A percentile compares a stretch with the other conserved stretches of the same genome.
phyloP scores from a whole-genome alignment of 352 stramenopile genomes.

The Halophytophthora polymorphica region DNA sequence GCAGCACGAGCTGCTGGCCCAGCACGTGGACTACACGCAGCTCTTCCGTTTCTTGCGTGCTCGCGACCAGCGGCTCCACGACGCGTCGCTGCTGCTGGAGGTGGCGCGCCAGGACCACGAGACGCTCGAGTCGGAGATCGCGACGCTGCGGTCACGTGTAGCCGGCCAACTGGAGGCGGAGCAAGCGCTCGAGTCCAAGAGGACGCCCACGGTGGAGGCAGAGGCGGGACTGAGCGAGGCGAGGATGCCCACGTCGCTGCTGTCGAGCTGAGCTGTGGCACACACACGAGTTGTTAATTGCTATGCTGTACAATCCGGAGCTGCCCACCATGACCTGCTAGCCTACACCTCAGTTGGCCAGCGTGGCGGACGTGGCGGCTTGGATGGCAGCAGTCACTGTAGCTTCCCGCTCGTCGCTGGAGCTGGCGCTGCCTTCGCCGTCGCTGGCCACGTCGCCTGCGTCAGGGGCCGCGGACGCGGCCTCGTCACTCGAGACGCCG shows the following conservation, averaged over 20 bases:
- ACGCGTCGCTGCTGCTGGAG: conserved; percentile 55
- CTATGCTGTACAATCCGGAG: too few species aligned
- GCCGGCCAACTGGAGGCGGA: conserved; percentile 16
- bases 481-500: conserved; percentile 7
- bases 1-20: conserved; percentile 45
- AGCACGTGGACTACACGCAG: conserved; percentile 65
- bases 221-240: too few species aligned
- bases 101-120: conserved; percentile 50
- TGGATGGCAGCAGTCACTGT: conserved; percentile 65
- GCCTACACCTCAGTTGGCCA: neutral
- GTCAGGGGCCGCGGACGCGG: neutral
- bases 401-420: conserved; percentile 38
- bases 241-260: too few species aligned
- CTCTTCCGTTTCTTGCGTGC: conserved; percentile 61
- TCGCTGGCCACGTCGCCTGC: conserved; percentile 19
- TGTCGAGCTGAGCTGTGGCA: too few species aligned
- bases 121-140: conserved; percentile 20
- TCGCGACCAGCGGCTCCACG: conserved; percentile 58
- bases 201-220: too few species aligned
- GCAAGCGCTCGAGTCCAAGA: neutral
- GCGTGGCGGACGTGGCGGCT: conserved; percentile 38
- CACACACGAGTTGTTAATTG: too few species aligned
- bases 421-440: conserved; percentile 23
- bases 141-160: conserved; percentile 6
- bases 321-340: too few species aligned